These are phyloP conservation scores for Globisporangium spinosum DNA, from an alignment of 352 stramenopile genomes.

Conservation along the genomic window DNA sequence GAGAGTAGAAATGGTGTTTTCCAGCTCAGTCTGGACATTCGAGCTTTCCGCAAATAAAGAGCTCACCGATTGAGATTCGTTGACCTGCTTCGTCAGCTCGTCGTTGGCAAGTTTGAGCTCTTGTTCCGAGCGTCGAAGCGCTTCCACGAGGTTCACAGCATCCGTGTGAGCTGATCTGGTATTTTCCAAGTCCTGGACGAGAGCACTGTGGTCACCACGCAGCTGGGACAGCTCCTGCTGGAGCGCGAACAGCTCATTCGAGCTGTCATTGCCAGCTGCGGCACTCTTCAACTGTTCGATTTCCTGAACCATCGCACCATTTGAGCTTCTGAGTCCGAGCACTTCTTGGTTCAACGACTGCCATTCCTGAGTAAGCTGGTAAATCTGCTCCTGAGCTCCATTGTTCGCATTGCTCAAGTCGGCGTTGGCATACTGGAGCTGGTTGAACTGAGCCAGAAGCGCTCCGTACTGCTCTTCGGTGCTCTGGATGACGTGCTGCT, in stretches of 20 bases:
- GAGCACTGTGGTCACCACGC: constrained; percentile 17
- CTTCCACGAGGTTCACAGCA: not conserved
- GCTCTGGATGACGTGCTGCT: constrained; percentile 3
- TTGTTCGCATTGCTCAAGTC: constrained; percentile 8
- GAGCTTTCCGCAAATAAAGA: constrained; percentile 13
- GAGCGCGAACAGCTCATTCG: constrained; percentile 16
- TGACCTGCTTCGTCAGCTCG: constrained; percentile 28
- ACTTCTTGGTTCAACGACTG: constrained; percentile 26
- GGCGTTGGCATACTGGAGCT: constrained; percentile 14
- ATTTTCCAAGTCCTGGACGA: constrained; percentile 22
- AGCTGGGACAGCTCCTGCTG: constrained; percentile 34
- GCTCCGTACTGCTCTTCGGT: constrained; percentile 32
- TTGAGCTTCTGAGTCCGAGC: constrained; percentile 6
- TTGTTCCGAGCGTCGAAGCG: constrained; percentile 26
- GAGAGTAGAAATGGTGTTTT: constrained; percentile 11
- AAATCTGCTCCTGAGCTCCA: constrained; percentile 13
- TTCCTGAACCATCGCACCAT: constrained; percentile 3
- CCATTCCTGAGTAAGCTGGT: constrained; percentile 21
- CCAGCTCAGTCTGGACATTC: constrained; percentile 16
- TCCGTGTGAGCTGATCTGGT: constrained; percentile 13
- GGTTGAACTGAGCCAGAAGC: constrained; percentile 12
- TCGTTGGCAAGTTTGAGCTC: constrained; percentile 33
- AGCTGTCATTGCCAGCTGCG: not conserved
- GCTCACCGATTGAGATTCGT: constrained; percentile 29
- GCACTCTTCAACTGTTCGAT: constrained; percentile 1